phyloP scores from a whole-genome alignment of 805 yeast species.

The Geotrichum ghanense region DNA sequence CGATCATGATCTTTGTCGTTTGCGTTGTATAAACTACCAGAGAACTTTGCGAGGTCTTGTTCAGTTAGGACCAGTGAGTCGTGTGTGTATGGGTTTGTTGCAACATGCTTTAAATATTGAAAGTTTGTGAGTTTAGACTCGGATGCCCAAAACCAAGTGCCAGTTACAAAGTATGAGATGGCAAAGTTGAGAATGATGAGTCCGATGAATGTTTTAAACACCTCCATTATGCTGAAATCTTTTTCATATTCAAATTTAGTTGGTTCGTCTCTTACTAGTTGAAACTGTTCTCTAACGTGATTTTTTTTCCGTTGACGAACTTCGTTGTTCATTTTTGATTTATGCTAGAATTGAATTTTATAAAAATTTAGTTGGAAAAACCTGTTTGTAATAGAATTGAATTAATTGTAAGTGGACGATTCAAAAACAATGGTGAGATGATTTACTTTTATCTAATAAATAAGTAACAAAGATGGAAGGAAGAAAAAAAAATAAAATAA shows the following conservation, averaged over 20 bases:
- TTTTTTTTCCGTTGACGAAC: not conserved
- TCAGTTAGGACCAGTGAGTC: slow-evolving; percentile 22
- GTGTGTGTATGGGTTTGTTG: not conserved
- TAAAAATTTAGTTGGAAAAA: too few species aligned
- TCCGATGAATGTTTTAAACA: slow-evolving; percentile 35
- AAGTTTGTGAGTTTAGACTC: slow-evolving; percentile 38
- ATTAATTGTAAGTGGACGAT: too few species aligned
- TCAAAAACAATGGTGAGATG: too few species aligned
- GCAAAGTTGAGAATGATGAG: slow-evolving; percentile 35
- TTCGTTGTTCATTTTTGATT: not conserved
- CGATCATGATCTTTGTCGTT: slow-evolving; percentile 32
- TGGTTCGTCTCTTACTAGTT: not conserved
- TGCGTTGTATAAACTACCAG: slow-evolving; percentile 30
- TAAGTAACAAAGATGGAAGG: too few species aligned
- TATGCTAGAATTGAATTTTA: too few species aligned
- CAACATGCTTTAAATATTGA: slow-evolving; percentile 28
- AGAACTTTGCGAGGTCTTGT: slow-evolving; percentile 35
- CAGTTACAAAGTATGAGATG: slow-evolving; percentile 48
- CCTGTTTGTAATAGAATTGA: too few species aligned
- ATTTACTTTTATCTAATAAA: too few species aligned
- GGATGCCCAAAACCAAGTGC: slow-evolving; percentile 50
- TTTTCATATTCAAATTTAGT: not conserved
- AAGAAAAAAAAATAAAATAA: too few species aligned
- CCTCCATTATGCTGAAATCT: slow-evolving; percentile 22
- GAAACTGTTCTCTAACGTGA: not conserved